phyloP scores from a whole-genome alignment of 495 filamentous ascomycete species.

The Aeminium ludgeri region DNA sequence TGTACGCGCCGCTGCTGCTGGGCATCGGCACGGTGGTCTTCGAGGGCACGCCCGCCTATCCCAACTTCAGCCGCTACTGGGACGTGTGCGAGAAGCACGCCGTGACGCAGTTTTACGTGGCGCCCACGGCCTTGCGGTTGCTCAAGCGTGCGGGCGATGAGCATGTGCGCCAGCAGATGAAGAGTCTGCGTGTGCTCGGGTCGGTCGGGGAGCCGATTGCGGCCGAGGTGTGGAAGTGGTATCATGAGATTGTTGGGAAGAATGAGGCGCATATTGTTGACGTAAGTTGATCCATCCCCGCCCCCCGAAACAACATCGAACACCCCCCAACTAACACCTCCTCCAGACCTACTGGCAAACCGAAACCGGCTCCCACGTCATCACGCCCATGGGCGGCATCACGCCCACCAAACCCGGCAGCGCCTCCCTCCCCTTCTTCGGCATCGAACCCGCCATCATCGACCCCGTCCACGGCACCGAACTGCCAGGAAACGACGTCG shows the following conservation, averaged over 20 bases:
- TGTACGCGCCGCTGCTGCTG: slow-evolving; percentile 85
- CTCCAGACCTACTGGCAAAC: slow-evolving; percentile 99
- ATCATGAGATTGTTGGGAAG: slow-evolving; percentile 88
- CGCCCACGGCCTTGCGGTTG: slow-evolving; percentile 80
- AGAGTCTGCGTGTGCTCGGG: slow-evolving; percentile 71
- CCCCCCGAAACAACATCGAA: not conserved
- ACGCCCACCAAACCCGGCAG: slow-evolving; percentile 67
- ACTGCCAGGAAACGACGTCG: slow-evolving; percentile 89
- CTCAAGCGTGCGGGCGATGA: slow-evolving; percentile 90
- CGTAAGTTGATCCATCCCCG: slow-evolving; percentile 37
- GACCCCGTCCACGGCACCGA: slow-evolving; percentile 92
- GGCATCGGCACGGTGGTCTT: slow-evolving; percentile 96
- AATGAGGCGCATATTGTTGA: slow-evolving; percentile 88
- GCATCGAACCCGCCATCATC: slow-evolving; percentile 94
- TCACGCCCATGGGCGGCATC: slow-evolving; percentile 56
- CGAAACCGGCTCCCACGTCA: slow-evolving; percentile 91
- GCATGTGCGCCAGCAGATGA: slow-evolving; percentile 78
- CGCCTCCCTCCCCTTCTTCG: slow-evolving; percentile 81
- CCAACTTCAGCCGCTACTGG: slow-evolving; percentile 97
- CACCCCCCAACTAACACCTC: slow-evolving; percentile 5
- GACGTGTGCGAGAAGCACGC: slow-evolving; percentile 89
- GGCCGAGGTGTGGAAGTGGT: slow-evolving; percentile 99
- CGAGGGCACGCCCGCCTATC: slow-evolving; percentile 94
- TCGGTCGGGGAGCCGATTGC: slow-evolving; percentile 99
- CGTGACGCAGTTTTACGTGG: slow-evolving; percentile 97